phyloP scores from a whole-genome alignment of 164 flowering plant genomes.

The Berberis vulgaris region DNA sequence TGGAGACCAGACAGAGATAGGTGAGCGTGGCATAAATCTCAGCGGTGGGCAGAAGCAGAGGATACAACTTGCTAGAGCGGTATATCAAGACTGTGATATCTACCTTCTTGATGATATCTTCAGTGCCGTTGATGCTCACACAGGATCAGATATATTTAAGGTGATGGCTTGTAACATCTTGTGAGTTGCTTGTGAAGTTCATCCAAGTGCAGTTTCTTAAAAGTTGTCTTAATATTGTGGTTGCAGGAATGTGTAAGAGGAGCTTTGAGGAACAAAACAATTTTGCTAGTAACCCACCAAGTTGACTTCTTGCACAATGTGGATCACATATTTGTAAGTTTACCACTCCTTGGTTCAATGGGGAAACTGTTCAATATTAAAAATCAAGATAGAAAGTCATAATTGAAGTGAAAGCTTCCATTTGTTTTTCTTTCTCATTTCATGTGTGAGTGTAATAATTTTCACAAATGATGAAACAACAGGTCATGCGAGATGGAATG shows the following conservation, averaged over 20 bases:
- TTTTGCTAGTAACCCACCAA: constrained; percentile 93
- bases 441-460: not conserved
- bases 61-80: constrained; percentile 94
- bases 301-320: constrained; percentile 91
- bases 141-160: constrained; percentile 92
- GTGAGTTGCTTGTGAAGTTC: not conserved
- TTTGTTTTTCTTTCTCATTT: not conserved
- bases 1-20: constrained; percentile 97
- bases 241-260: constrained; percentile 92
- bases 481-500: constrained; percentile 97
- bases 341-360: not conserved
- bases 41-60: constrained; percentile 99
- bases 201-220: too few species aligned
- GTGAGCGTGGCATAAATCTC: constrained; percentile 97
- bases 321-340: constrained; percentile 69
- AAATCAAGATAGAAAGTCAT: not conserved
- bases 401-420: not conserved
- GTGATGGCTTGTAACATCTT: constrained; percentile 17
- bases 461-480: not conserved
- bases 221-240: too few species aligned
- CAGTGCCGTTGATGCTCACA: constrained; percentile 98
- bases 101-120: constrained; percentile 95
- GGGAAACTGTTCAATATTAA: not conserved
- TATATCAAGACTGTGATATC: constrained; percentile 85
- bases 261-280: constrained; percentile 63